Evolutionary conservation across 2,329 filamentous ascomycete genomes (phyloP).

Genomic region (Epicoccum nigrum): DNA sequence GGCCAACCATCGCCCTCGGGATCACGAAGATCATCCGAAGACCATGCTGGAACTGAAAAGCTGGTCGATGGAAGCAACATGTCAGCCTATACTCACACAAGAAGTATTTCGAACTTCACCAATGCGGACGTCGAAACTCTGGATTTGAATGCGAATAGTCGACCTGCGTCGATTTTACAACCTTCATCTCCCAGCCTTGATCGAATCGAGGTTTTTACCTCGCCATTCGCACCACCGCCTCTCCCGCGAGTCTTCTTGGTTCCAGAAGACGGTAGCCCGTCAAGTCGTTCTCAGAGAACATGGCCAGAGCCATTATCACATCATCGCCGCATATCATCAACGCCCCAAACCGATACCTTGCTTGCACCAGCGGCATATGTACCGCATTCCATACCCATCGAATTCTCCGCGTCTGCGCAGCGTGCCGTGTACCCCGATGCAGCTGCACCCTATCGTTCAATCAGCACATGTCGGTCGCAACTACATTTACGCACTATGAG

Average conservation of each 20-base stretch:
- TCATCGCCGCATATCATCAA: constrained; percentile 2
- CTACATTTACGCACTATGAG: constrained; percentile 24
- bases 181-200: constrained; percentile 26
- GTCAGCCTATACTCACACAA: background rate
- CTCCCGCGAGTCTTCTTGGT: constrained; percentile 32
- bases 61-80: background rate
- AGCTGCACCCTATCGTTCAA: constrained; percentile 21
- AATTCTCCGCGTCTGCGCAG: constrained; percentile 42
- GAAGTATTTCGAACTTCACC: constrained; percentile 24
- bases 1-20: constrained; percentile 20
- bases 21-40: constrained; percentile 27
- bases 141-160: constrained; percentile 25
- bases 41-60: constrained; percentile 24
- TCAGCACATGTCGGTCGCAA: constrained; percentile 28
- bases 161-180: constrained; percentile 27
- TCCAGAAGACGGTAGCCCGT: constrained; percentile 19
- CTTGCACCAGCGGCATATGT: constrained; percentile 25
- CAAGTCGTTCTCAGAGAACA: constrained; percentile 19
- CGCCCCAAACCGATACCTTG: constrained; percentile 24
- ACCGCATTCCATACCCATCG: constrained; percentile 33
- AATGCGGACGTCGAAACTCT: constrained; percentile 37
- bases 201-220: constrained; percentile 37
- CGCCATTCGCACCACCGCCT: constrained; percentile 36
- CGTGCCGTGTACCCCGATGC: constrained; percentile 39
- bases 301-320: constrained; percentile 21